These are phyloP conservation scores for Ettlia oleoabundans DNA, from an alignment of 139 green algal genomes.

Conservation along the genomic window DNA sequence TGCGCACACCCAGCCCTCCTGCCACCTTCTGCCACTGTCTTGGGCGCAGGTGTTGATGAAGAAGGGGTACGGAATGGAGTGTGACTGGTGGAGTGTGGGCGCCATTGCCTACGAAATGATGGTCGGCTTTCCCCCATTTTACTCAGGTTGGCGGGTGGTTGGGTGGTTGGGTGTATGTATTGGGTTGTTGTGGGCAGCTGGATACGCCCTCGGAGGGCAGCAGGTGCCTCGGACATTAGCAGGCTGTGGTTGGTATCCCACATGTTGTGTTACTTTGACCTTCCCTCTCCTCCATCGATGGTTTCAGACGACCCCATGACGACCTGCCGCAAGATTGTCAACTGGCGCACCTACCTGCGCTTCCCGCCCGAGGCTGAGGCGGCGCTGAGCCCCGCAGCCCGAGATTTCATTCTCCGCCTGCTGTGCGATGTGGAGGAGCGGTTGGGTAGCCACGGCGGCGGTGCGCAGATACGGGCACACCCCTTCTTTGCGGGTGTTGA, in stretches of 20 bases:
- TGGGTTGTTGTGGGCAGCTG: no score
- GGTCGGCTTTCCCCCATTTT: constrained; percentile 97
- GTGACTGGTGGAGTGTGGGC: constrained; percentile 98
- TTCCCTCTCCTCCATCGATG: neutral
- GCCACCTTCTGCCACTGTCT: no score
- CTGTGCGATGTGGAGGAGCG: constrained; percentile 95
- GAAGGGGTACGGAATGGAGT: constrained; percentile 99
- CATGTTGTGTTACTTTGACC: neutral
- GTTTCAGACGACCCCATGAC: constrained; percentile 87
- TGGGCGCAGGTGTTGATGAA: constrained; percentile 96
- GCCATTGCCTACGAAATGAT: constrained; percentile 99
- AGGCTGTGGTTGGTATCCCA: no score
- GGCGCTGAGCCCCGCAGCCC: constrained; percentile 43
- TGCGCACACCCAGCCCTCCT: neutral
- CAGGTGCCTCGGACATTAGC: no score
- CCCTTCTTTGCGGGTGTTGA: constrained; percentile 92
- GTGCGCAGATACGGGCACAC: constrained; percentile 82
- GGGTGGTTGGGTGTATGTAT: neutral
- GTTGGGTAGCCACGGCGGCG: constrained; percentile 66
- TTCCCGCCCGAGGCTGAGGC: constrained; percentile 83
- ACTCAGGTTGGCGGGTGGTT: constrained; percentile 55
- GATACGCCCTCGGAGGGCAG: no score
- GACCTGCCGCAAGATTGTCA: constrained; percentile 95
- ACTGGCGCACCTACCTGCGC: constrained; percentile 91
- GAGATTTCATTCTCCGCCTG: constrained; percentile 91